These are phyloP conservation scores for Polytrichum commune DNA, from an alignment of 225 moss, liverwort and hornwort genomes.

Conservation along the genomic window DNA sequence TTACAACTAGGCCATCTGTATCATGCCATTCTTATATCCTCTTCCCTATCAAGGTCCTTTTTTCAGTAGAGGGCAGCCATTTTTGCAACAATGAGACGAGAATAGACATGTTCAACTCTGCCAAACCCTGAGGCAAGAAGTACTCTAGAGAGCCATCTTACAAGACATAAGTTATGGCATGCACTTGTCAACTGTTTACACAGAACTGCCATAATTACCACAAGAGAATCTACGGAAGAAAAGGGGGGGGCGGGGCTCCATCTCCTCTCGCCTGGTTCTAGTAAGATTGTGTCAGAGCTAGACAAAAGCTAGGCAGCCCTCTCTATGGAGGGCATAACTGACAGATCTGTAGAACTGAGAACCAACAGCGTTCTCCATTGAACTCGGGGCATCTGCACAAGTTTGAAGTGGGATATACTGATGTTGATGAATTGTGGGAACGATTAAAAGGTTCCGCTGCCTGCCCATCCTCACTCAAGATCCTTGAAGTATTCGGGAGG, in stretches of 20 bases:
- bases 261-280: background rate
- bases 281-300: background rate
- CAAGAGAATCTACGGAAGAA: background rate
- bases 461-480: conserved; percentile 28
- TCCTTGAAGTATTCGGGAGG: conserved; percentile 57
- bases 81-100: background rate
- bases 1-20: conserved; percentile 5
- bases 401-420: background rate
- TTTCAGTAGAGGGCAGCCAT: background rate
- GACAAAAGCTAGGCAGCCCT: background rate
- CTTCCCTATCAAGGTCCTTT: background rate
- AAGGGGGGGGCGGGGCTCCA: background rate
- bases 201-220: background rate
- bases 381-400: background rate
- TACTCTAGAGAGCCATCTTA: conserved; percentile 2
- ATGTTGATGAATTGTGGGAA: background rate
- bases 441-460: background rate
- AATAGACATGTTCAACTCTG: no score
- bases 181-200: background rate
- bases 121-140: background rate
- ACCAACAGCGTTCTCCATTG: background rate
- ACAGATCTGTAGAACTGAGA: background rate
- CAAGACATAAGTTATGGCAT: conserved; percentile 2
- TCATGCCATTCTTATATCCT: background rate
- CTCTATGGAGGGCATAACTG: background rate